Evolutionary conservation across 1,284 basidiomycete species (phyloP).

Genomic region (Moesziomyces sp.): DNA sequence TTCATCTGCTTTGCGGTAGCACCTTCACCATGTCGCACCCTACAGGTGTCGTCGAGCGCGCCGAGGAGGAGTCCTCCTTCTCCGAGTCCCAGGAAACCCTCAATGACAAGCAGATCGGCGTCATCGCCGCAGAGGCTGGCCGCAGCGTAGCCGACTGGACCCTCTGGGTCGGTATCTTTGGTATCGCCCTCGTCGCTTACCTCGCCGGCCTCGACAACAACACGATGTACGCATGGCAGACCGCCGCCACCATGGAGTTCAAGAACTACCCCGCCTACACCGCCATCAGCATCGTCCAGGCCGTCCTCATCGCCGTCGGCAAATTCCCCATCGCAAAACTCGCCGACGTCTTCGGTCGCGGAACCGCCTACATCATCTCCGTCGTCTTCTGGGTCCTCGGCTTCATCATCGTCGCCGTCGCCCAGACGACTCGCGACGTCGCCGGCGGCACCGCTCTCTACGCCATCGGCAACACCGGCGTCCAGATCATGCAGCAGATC

Average conservation of each 20-base stretch:
- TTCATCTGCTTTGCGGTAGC: background rate
- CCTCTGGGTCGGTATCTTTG: constrained; percentile 55
- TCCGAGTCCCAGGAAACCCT: constrained; percentile 10
- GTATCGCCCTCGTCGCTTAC: constrained; percentile 57
- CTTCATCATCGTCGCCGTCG: constrained; percentile 61
- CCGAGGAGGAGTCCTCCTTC: constrained; percentile 3
- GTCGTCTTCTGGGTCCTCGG: constrained; percentile 62
- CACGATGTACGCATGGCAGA: constrained; percentile 54
- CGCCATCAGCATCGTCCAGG: constrained; percentile 52
- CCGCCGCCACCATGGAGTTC: constrained; percentile 39
- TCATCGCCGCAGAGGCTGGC: constrained; percentile 55
- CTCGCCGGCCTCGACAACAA: constrained; percentile 59
- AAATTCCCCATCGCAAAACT: constrained; percentile 67
- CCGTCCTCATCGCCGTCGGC: constrained; percentile 64
- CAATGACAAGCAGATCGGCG: constrained; percentile 54
- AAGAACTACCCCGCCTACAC: constrained; percentile 42
- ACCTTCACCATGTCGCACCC: constrained; percentile 27
- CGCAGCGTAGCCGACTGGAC: constrained; percentile 52
- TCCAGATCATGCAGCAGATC: constrained; percentile 66
- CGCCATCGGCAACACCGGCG: constrained; percentile 63
- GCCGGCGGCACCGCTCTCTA: constrained; percentile 61
- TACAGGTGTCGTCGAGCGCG: constrained; percentile 19
- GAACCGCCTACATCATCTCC: constrained; percentile 55
- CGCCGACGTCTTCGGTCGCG: constrained; percentile 65
- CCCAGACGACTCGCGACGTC: constrained; percentile 43